Base-by-base conservation (phyloP, 1,284 basidiomycete species). In the Xerocomus amazonicus region DNA sequence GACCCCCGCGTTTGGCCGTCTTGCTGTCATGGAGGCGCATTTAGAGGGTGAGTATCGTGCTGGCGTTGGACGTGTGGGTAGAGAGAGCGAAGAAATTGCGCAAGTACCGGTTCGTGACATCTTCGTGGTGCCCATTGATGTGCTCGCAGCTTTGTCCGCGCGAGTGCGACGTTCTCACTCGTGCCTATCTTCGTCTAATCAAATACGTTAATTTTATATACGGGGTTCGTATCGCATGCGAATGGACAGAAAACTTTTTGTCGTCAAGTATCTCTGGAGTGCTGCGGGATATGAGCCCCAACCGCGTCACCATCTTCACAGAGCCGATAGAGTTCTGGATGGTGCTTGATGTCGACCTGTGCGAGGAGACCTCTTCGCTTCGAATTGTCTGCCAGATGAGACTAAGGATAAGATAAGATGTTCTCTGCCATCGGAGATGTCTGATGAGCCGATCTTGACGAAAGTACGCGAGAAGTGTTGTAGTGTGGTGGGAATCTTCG, bases 341-440 rank as follows among this genome's bases (percentile, higher is more conserved):
- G 96, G 35, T 95, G 79, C 78, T 97, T 98, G 78, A 99, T 93
- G 68, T 98, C 95, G 54, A 99, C 92, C 70, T 97, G 95, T 40
- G 84, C 84, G 53, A 99, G 83, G 59, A 99, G 74, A 62, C 97
- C 97, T 54, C n/a, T n/a, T n/a, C n/a, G n/a, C 91, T 80, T 46
- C 96, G 83, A 61, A 99, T 99, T 72, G 99, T 83, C 73, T 99
- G 96, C 96, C 96, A 99, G 65, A 99, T 97, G 56, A 99, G 77
- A 33, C 97, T 97, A n/a, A 99, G 83, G n/a, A n/a, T n/a, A n/a
- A n/a, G 56, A 99, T 98, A 42, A 99, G 80, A 72, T 98, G 96
- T 69, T 99, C 96, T 52, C 91, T 79, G 8, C 96, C 95, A 56
- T 97, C 95, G 41, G 92, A 83, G 51, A 99, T 76, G 72, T 99